Evolutionary conservation across 177 flowering plant genomes (phyloP), one percentile per base, ranked within the genome.

Genomic region (Telopea speciosissima): DNA sequence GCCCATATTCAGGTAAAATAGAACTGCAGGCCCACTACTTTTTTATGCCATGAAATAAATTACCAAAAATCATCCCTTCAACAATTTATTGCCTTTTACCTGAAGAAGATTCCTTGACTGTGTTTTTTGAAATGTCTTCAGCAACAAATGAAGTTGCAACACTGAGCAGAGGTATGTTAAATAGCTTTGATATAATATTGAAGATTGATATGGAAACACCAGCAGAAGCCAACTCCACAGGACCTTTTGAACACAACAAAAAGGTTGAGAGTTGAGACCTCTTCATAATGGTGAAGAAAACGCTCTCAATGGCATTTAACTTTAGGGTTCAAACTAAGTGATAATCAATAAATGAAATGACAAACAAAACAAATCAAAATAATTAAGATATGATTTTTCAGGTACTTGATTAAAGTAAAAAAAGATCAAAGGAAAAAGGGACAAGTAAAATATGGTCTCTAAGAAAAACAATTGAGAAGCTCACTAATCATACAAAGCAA

Each of bases 81-180:
- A 44, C 24, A 19, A 49, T 56, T 59, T 17, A 56, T 13, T 44
- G n/a, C 73, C 42, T 60, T 70, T 72, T 65, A 90, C 95, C 97
- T 84, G 93, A 72, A 36, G 75, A n/a, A 60, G 79, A 81, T 42
- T 74, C 75, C 68, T 69, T 52, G 68, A 12, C 68, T 59, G 84
- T 77, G 70, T 66, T 79, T 78, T 79, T 88, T 52, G 97, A 73
- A 66, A 96, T 81, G 73, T 96, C 99, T 77, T 93, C 92, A 68
- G 99, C 98, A 70, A 91, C 97, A 75, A 93, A 90, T 23, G 99
- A 96, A 70, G 99, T 96, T 72, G 99, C 96, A 70, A 93, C 82
- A 75, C 98, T 91, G 14, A 93, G 92, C 24, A 96, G 95, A 62
- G 99, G 98, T 72, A 96, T 86, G 76, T 96, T 96, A 73, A 96